phyloP scores from a whole-genome alignment of 805 yeast genomes.

The Starmerella khaoyaiensis region DNA sequence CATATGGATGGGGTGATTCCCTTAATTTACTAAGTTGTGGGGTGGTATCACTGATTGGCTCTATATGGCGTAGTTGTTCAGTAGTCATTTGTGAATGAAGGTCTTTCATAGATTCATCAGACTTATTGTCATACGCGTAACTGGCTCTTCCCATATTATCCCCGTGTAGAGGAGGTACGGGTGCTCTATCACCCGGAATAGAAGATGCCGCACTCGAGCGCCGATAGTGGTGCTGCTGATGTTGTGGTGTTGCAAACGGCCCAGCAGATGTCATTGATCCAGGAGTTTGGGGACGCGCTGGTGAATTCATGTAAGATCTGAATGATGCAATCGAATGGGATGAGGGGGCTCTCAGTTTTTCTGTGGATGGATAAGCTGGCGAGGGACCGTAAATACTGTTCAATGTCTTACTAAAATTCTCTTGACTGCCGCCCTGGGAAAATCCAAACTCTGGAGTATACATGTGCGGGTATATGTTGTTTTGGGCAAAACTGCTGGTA shows the following conservation, averaged over 20 bases:
- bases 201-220: slow-evolving; percentile 1
- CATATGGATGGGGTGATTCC: slow-evolving; percentile 15
- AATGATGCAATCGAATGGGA: slow-evolving; percentile 2
- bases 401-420: slow-evolving; percentile 22
- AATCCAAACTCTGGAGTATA: slow-evolving; percentile 15
- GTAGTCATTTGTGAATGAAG: background rate
- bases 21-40: slow-evolving; percentile 4
- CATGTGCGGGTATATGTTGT: slow-evolving; percentile 1
- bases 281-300: slow-evolving; percentile 3
- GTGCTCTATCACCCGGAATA: background rate
- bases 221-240: slow-evolving; percentile 1
- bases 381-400: slow-evolving; percentile 19
- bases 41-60: background rate
- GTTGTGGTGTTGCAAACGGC: slow-evolving; percentile 17
- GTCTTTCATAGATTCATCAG: too few relatives aligned
- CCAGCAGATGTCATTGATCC: slow-evolving; percentile 1
- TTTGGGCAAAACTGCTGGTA: too few relatives aligned
- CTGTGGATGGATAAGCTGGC: slow-evolving; percentile 18
- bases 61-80: background rate
- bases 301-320: background rate
- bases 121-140: too few relatives aligned
- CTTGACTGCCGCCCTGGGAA: slow-evolving; percentile 12
- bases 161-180: background rate
- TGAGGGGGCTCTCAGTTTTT: slow-evolving; percentile 13
- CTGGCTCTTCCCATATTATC: background rate